Conservation (phyloP, 108 stramenopile genomes). For the Fragilariopsis cylindrus region DNA sequence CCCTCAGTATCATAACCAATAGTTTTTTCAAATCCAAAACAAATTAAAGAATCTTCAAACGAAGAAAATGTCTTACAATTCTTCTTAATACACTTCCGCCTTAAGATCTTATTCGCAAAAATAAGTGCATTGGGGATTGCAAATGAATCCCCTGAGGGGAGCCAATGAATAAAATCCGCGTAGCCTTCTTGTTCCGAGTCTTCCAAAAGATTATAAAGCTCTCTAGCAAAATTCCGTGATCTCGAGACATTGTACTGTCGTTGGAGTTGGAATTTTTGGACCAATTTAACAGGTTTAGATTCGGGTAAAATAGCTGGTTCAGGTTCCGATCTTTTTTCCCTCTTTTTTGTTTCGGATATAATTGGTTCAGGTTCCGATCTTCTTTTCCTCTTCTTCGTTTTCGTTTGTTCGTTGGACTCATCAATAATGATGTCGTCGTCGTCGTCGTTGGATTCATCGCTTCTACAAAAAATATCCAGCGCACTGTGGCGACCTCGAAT, state of each 20-base stretch:
- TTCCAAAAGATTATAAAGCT: constrained; percentile 4
- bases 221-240: neutral
- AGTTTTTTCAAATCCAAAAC: neutral
- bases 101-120: neutral
- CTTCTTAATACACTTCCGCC: too few relatives aligned
- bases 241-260: neutral
- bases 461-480: neutral
- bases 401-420: too few relatives aligned
- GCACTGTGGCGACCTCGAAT: neutral
- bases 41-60: neutral
- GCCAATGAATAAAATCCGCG: neutral
- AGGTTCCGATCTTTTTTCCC: neutral
- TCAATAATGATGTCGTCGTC: too few relatives aligned
- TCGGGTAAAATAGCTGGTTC: neutral
- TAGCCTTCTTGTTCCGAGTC: neutral
- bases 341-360: neutral
- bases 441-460: too few relatives aligned
- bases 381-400: neutral
- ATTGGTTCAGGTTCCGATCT: neutral
- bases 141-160: neutral
- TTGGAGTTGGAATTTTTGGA: neutral
- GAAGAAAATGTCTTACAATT: neutral
- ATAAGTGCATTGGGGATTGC: neutral
- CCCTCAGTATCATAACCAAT: neutral
- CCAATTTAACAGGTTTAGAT: too few relatives aligned